Conservation (phyloP, 441 rosid genomes). For the Eruca vesicaria region DNA sequence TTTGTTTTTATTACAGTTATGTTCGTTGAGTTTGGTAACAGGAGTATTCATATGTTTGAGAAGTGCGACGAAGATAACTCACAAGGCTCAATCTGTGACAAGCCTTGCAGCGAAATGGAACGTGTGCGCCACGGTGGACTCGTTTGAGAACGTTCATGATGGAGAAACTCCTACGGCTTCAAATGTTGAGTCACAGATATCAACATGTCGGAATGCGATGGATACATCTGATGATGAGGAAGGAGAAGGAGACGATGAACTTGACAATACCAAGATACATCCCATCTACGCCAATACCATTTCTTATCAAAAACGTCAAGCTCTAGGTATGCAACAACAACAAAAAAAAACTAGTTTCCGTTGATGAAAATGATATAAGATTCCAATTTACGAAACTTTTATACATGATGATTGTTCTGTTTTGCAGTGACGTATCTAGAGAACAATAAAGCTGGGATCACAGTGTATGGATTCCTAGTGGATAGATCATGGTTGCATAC, state of each 20-base stretch:
- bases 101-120: constrained; percentile 94
- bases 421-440: constrained; percentile 78
- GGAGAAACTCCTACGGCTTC: constrained; percentile 61
- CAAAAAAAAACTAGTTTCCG: not conserved
- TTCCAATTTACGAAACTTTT: not conserved
- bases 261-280: constrained; percentile 52
- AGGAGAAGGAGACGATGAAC: constrained; percentile 70
- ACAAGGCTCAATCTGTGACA: constrained; percentile 75
- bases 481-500: constrained; percentile 87
- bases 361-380: not conserved
- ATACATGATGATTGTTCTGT: not conserved
- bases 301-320: constrained; percentile 85
- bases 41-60: constrained; percentile 87
- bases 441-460: constrained; percentile 85
- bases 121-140: constrained; percentile 76
- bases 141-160: constrained; percentile 55
- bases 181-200: constrained; percentile 17
- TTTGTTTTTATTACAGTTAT: constrained; percentile 46
- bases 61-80: constrained; percentile 88
- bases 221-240: constrained; percentile 67
- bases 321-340: constrained; percentile 54
- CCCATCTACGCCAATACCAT: constrained; percentile 70
- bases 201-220: constrained; percentile 28
- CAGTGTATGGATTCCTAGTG: constrained; percentile 76
- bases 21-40: constrained; percentile 76